Percentiles rank a stretch among this genome's conserved stretches.
These are phyloP conservation scores for Jamesozyma spencerorum DNA, from an alignment of 805 yeast species.

Conservation along the genomic window DNA sequence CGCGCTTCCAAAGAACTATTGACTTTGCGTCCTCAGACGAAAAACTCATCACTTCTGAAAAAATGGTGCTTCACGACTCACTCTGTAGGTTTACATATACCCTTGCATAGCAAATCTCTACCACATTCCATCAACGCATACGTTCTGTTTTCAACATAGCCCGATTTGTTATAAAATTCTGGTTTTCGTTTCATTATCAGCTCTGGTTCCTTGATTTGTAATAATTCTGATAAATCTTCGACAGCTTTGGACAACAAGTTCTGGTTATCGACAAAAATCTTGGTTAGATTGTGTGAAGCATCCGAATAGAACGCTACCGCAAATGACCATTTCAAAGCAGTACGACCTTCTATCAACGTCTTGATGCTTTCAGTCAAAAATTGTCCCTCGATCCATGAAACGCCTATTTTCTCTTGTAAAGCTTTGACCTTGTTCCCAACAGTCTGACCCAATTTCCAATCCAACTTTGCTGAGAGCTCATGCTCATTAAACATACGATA, in stretches of 20 bases:
- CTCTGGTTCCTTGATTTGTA: conserved; percentile 35
- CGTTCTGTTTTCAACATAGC: conserved; percentile 31
- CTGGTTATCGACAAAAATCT: conserved; percentile 65
- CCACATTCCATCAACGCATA: conserved; percentile 33
- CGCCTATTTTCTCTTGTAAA: conserved; percentile 54
- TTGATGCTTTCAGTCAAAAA: conserved; percentile 67
- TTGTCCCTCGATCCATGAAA: conserved; percentile 83
- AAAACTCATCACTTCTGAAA: too few relatives aligned
- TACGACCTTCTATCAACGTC: conserved; percentile 57
- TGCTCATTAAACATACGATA: conserved; percentile 68
- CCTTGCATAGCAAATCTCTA: conserved; percentile 27
- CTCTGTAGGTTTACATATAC: conserved; percentile 21
- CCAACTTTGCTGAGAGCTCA: conserved; percentile 66
- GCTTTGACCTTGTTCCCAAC: conserved; percentile 55
- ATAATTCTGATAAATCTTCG: conserved; percentile 56
- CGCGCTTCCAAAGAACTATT: too few relatives aligned
- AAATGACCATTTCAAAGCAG: conserved; percentile 83
- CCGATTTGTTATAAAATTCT: conserved; percentile 32
- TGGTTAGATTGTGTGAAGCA: conserved; percentile 41
- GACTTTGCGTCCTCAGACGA: too few relatives aligned
- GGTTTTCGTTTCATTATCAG: conserved; percentile 29
- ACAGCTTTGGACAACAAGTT: conserved; percentile 53
- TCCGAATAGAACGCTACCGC: conserved; percentile 65
- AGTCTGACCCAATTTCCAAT: conserved; percentile 49
- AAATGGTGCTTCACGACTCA: neutral